Evolutionary conservation across 202 grass and related monocot species (phyloP).

Genomic region (Panicum virgatum): DNA sequence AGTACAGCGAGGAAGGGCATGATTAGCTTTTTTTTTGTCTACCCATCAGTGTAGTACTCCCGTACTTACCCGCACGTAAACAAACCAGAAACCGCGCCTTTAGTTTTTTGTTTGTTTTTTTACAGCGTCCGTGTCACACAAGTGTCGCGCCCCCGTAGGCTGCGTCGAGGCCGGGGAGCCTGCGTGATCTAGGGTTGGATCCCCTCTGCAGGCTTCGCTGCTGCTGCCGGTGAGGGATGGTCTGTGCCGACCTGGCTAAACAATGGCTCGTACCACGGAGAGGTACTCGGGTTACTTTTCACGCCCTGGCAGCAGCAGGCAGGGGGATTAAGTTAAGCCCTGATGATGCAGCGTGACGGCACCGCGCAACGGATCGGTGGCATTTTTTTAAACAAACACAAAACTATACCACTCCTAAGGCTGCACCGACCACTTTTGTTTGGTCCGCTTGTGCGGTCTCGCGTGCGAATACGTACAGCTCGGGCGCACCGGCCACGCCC

Average conservation of each 20-base stretch:
- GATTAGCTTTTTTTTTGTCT: constrained; percentile 18
- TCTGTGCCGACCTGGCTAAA: constrained; percentile 32
- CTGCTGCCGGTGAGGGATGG: background rate
- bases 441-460: constrained; percentile 1
- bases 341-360: constrained; percentile 16
- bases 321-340: background rate
- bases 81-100: background rate
- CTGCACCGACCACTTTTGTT: background rate
- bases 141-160: background rate
- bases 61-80: background rate
- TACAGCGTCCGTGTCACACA: background rate
- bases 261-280: constrained; percentile 5
- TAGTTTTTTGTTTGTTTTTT: background rate
- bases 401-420: background rate
- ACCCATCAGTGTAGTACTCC: background rate
- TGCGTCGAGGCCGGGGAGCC: background rate
- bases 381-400: background rate
- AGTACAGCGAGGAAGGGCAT: background rate
- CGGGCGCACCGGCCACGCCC: background rate
- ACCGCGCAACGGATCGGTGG: background rate
- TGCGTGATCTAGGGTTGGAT: constrained; percentile 2
- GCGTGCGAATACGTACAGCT: background rate
- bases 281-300: background rate
- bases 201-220: background rate
- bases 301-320: background rate